These are phyloP conservation scores for Hibiscus tridactylites DNA, from an alignment of 345 rosid genomes.

Conservation along the genomic window DNA sequence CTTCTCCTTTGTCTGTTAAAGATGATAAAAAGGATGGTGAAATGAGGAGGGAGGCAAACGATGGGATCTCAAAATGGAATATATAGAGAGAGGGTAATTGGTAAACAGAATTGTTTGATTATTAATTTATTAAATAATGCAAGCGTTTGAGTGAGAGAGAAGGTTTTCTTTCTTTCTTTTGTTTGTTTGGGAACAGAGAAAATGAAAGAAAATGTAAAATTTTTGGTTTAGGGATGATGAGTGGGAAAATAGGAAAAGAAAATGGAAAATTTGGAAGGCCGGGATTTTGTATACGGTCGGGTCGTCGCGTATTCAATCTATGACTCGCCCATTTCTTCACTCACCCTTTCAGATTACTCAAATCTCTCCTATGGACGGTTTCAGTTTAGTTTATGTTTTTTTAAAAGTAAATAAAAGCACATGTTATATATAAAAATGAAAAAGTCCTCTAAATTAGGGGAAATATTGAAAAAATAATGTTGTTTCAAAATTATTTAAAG, in stretches of 20 bases:
- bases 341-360: neutral
- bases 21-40: neutral
- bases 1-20: neutral
- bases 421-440: no score
- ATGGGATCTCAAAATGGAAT: constrained; percentile 23
- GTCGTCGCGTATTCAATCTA: constrained; percentile 60
- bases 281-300: constrained; percentile 42
- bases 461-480: no score
- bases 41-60: constrained; percentile 15
- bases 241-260: neutral
- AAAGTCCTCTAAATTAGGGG: no score
- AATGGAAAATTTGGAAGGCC: constrained; percentile 12
- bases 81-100: constrained; percentile 14
- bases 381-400: no score
- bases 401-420: no score
- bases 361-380: neutral
- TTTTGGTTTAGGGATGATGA: neutral
- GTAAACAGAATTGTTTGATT: neutral
- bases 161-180: neutral
- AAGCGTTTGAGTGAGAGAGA: constrained; percentile 7
- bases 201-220: neutral
- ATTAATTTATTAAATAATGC: neutral
- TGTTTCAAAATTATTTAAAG: no score
- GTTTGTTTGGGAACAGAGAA: constrained; percentile 20
- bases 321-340: neutral